Percentiles rank a stretch among this genome's conserved stretches.
Evolutionary conservation across 2,329 filamentous ascomycete genomes (phyloP).

Genomic region (Rhynchosporium agropyri): DNA sequence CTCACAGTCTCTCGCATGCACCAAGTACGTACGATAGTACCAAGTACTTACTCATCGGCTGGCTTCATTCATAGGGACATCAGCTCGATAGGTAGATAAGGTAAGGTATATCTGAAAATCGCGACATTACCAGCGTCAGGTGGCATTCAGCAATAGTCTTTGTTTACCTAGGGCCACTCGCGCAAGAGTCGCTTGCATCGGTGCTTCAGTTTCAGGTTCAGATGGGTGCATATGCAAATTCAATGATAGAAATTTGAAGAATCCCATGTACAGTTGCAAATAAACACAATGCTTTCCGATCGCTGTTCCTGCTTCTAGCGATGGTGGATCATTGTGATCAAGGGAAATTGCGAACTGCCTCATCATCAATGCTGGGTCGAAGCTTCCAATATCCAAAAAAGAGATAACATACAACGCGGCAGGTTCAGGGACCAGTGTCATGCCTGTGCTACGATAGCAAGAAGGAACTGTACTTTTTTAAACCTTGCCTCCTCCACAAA

Average conservation of each 20-base stretch:
- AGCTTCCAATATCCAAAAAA: not conserved
- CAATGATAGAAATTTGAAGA: not conserved
- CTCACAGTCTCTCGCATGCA: not conserved
- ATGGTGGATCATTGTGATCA: slow-evolving; percentile 10
- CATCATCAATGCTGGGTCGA: slow-evolving; percentile 7
- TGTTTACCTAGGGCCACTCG: not conserved
- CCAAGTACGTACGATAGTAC: not conserved
- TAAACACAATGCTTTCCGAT: slow-evolving; percentile 1
- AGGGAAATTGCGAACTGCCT: slow-evolving; percentile 13
- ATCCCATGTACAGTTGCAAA: not conserved
- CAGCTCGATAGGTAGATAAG: too few species aligned
- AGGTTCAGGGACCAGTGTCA: not conserved
- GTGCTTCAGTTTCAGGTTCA: not conserved
- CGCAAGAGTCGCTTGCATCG: slow-evolving; percentile 5
- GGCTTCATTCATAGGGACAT: too few species aligned
- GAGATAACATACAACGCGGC: not conserved
- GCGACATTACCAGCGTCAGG: not conserved
- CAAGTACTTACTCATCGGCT: not conserved
- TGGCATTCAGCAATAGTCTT: not conserved
- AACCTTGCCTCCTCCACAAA: slow-evolving; percentile 11
- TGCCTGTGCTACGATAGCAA: not conserved
- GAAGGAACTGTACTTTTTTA: not conserved
- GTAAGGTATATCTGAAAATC: slow-evolving; percentile 9
- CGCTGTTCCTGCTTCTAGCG: not conserved
- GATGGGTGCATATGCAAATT: too few species aligned